phyloP scores from a whole-genome alignment of 495 filamentous ascomycete genomes.

The Aspergillus heteromorphus region DNA sequence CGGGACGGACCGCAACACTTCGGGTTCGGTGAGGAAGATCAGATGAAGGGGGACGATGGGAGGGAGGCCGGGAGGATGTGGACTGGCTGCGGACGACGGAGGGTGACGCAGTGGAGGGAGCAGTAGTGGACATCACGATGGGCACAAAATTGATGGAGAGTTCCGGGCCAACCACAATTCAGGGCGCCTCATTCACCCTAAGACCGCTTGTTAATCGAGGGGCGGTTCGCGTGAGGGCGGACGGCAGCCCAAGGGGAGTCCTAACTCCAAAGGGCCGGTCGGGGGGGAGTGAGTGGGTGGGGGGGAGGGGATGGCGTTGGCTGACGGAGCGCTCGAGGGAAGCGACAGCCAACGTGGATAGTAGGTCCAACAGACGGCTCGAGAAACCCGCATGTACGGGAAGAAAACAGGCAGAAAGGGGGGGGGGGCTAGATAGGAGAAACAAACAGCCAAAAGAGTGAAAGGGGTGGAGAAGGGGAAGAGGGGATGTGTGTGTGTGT shows the following conservation, averaged over 20 bases:
- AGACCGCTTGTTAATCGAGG: constrained; percentile 7
- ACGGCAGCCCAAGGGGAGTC: constrained; percentile 12
- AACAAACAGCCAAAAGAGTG: constrained; percentile 6
- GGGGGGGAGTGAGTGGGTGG: constrained; percentile 22
- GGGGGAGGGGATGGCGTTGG: constrained; percentile 19
- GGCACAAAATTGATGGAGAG: constrained; percentile 12
- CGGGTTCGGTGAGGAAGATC: constrained; percentile 54
- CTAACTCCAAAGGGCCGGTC: constrained; percentile 11
- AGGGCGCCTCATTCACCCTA: constrained; percentile 13
- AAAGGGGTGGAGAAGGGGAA: constrained; percentile 6
- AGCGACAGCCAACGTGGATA: constrained; percentile 11
- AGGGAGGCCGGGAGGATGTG: constrained; percentile 46
- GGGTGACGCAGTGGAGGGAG: constrained; percentile 38
- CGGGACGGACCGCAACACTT: constrained; percentile 47
- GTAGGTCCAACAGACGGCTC: constrained; percentile 10
- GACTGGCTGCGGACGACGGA: constrained; percentile 50
- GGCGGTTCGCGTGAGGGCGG: constrained; percentile 13
- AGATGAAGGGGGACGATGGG: constrained; percentile 35
- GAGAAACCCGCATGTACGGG: constrained; percentile 12
- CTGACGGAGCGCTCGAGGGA: constrained; percentile 18
- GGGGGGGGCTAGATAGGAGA: not conserved
- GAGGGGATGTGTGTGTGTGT: too few species aligned
- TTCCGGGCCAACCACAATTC: constrained; percentile 16
- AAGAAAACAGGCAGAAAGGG: not conserved
- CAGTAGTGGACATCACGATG: constrained; percentile 48